These are phyloP conservation scores for Camelina neglecta DNA, from an alignment of 345 rosid genomes.

Conservation along the genomic window DNA sequence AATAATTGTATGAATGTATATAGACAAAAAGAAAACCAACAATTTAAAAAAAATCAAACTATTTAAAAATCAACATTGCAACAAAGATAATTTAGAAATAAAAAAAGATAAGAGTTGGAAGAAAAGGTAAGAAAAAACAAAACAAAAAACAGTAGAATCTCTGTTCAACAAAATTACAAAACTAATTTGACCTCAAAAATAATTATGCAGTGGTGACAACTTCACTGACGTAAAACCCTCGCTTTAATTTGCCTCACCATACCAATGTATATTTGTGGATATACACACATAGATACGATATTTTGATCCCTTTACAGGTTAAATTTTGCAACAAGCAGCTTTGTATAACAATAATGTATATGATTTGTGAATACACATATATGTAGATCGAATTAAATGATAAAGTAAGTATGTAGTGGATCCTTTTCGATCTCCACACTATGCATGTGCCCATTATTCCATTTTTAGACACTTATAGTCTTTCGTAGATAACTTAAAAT, in stretches of 20 bases:
- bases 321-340: slow-evolving; percentile 27
- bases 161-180: slow-evolving; percentile 35
- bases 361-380: slow-evolving; percentile 22
- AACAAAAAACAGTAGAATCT: slow-evolving; percentile 31
- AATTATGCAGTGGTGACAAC: slow-evolving; percentile 30
- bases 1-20: neutral
- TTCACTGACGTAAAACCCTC: slow-evolving; percentile 10
- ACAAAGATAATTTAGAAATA: neutral
- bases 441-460: slow-evolving; percentile 49
- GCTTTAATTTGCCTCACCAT: slow-evolving; percentile 25
- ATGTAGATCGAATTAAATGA: slow-evolving; percentile 35
- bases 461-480: slow-evolving; percentile 46
- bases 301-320: slow-evolving; percentile 32
- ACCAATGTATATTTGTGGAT: slow-evolving; percentile 9
- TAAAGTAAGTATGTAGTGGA: slow-evolving; percentile 45
- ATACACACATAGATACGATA: slow-evolving; percentile 24
- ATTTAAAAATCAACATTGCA: neutral
- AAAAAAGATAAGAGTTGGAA: slow-evolving; percentile 13
- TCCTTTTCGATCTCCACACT: slow-evolving; percentile 47
- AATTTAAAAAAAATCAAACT: neutral
- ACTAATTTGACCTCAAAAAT: slow-evolving; percentile 31
- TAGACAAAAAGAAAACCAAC: neutral
- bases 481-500: slow-evolving; percentile 45
- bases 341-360: slow-evolving; percentile 33
- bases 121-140: slow-evolving; percentile 18